A percentile compares a stretch with the other conserved stretches of the same genome.
phyloP scores from a whole-genome alignment of 2,329 filamentous ascomycete species.

The Trichoderma afroharzianum region DNA sequence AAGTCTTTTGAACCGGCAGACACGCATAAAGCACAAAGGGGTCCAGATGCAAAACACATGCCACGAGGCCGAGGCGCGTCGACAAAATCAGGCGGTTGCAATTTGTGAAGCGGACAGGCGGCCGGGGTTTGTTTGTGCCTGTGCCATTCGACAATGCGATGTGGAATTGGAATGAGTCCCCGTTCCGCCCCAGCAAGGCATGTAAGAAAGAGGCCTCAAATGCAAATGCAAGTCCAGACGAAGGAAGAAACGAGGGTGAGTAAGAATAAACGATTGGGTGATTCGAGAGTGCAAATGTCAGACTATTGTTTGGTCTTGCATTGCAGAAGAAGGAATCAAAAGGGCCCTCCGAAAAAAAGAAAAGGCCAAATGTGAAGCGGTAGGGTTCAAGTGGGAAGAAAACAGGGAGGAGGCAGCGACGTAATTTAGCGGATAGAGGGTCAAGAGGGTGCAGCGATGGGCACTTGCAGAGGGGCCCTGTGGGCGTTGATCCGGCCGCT shows the following conservation, averaged over 20 bases:
- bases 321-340: conserved; percentile 1
- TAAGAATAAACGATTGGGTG: background rate
- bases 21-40: conserved; percentile 11
- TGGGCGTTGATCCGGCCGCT: conserved; percentile 14
- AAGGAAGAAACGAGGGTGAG: background rate
- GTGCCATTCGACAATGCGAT: background rate
- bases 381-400: background rate
- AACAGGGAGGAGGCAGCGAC: conserved; percentile 6
- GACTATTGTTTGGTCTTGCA: background rate
- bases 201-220: background rate
- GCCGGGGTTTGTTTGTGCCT: background rate
- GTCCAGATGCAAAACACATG: conserved; percentile 17
- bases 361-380: background rate
- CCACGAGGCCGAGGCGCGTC: conserved; percentile 17
- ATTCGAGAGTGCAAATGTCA: background rate
- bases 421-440: conserved; percentile 15
- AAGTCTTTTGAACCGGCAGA: conserved; percentile 1
- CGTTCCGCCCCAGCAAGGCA: conserved; percentile 10
- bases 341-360: background rate
- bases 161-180: conserved; percentile 12
- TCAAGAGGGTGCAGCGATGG: conserved; percentile 2
- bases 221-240: background rate
- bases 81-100: background rate
- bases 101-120: background rate
- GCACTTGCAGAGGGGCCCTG: conserved; percentile 10